Base-by-base conservation (phyloP, 805 yeast genomes). In the Yarrowia sp. region DNA sequence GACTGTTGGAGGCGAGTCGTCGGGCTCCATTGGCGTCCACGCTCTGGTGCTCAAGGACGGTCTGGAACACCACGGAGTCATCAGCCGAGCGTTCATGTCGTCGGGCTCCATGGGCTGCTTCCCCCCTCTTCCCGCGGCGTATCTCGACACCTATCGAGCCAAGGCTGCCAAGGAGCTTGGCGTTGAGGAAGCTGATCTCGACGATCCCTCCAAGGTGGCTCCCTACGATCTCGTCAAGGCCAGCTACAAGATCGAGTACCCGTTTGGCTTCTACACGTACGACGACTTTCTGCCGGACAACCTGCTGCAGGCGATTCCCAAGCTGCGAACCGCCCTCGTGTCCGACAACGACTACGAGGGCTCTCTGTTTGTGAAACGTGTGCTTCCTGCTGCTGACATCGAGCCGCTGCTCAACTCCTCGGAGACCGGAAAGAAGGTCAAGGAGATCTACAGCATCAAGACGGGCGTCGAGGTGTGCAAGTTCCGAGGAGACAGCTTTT, bases 1-100 rank as follows among this genome's bases (percentile, higher is more conserved):
- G 19, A 78, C 85, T 0, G 74, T 81, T 20, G 77, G 79, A 42
- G 86, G 86, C 4, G 74, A 82, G 44, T 77, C 81, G 40, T 84
- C 86, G 2, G 64, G 64, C 8, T 58, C 64, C 15, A 58, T 58
- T 58, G 49, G 50, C 2, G 19, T 58, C 17, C 50, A 58, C 7
- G 39, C 43, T n/a, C 33, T 58, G 9, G 36, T 58, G 8, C 17
- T 42, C 10, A 58, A 30, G 30, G 64, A 58, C 19, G 64, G 64
- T 1, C 12, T 58, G 1, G 50, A 58, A 17, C 43, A 58, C 40
- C 49, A 30, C n/a, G 64, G 64, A 3, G 38, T 33, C 14, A 42
- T 58, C 40, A 42, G 33, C 9, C 39, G 64, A 30, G 64, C 36
- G 14, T 58, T 58, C 64, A 42, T 58, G 50, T 58, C 64, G 4